Evolutionary conservation across 2,329 filamentous ascomycete genomes (phyloP).

Genomic region (Fusarium pseudoanthophilum): DNA sequence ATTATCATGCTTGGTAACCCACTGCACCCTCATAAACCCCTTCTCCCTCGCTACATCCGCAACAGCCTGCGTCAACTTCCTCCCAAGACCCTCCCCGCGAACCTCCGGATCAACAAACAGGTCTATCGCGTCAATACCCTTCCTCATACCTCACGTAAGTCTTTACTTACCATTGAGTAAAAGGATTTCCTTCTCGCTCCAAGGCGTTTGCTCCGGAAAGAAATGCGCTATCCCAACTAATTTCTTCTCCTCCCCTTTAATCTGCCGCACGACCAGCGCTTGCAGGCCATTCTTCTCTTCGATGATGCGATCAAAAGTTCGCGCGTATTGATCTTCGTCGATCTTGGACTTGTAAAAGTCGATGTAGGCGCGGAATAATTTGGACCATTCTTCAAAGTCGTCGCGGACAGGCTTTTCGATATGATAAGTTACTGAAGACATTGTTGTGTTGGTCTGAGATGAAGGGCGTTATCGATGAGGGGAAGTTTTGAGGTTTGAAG

Average conservation of each 20-base stretch:
- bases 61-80: constrained; percentile 21
- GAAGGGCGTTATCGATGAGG: rapidly evolving
- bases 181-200: constrained; percentile 33
- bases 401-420: constrained; percentile 7
- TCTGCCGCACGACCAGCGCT: constrained; percentile 11
- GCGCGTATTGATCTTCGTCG: constrained; percentile 16
- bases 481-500: not conserved
- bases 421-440: constrained; percentile 4
- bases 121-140: not conserved
- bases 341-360: constrained; percentile 26
- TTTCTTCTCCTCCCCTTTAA: not conserved
- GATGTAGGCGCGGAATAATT: constrained; percentile 24
- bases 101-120: constrained; percentile 11
- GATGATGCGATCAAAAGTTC: constrained; percentile 25
- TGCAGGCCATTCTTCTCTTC: constrained; percentile 12
- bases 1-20: constrained; percentile 34
- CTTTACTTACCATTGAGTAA: constrained; percentile 11
- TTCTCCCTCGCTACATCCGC: constrained; percentile 19
- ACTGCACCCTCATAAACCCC: constrained; percentile 27
- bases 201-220: constrained; percentile 33
- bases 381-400: constrained; percentile 27
- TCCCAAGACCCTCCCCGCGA: constrained; percentile 14
- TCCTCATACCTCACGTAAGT: too few relatives aligned
- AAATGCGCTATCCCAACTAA: constrained; percentile 30
- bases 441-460: rapidly evolving